Evolutionary conservation across 495 filamentous ascomycete genomes (phyloP).

Genomic region (Neurospora sp.): DNA sequence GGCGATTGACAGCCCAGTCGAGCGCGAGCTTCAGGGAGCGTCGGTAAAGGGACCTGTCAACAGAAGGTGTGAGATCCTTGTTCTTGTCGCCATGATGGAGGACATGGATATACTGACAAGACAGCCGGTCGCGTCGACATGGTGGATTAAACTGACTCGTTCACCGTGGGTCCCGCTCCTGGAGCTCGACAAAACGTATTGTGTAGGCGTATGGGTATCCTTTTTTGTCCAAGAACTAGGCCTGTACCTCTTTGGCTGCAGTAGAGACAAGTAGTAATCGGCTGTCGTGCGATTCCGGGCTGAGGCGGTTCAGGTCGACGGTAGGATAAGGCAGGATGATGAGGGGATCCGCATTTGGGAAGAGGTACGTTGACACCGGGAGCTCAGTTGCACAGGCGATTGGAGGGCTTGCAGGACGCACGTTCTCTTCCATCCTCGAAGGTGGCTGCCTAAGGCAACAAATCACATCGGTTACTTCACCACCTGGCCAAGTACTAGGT

Average conservation of each 20-base stretch:
- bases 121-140: conserved; percentile 39
- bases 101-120: conserved; percentile 25
- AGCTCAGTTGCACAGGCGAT: neutral
- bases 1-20: conserved; percentile 86
- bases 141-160: conserved; percentile 13
- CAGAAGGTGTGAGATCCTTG: conserved; percentile 6
- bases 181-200: neutral
- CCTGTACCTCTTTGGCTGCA: neutral
- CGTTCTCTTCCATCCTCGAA: neutral
- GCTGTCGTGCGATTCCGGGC: neutral
- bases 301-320: neutral
- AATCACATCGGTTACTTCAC: neutral
- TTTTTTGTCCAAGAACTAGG: neutral
- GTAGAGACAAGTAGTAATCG: neutral
- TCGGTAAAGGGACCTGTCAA: conserved; percentile 75
- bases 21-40: conserved; percentile 85
- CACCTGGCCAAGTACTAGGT: neutral
- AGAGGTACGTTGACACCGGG: neutral
- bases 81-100: neutral
- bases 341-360: neutral
- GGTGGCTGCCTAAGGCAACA: neutral
- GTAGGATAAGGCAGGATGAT: neutral
- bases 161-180: neutral
- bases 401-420: neutral
- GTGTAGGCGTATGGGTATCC: neutral